Conservation (phyloP, 2,329 filamentous ascomycete species). For the Trichoderma sp. region DNA sequence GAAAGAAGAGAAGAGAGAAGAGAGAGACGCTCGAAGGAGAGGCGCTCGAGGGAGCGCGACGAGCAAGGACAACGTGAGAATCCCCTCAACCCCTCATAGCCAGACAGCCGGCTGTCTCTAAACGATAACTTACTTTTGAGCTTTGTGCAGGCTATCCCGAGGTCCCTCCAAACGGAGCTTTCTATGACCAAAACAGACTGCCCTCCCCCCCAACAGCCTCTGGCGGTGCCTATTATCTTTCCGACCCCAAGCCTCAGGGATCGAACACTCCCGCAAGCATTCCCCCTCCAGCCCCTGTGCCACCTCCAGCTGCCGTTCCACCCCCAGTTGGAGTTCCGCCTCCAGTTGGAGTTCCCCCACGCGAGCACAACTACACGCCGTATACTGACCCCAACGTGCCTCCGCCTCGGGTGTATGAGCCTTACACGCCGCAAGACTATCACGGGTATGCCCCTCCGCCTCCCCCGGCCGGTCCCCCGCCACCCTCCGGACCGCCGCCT, state of each 20-base stretch:
- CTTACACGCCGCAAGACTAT: conserved; percentile 45
- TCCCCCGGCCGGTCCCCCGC: conserved; percentile 33
- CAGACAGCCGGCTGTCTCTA: background rate
- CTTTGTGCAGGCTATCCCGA: conserved; percentile 2
- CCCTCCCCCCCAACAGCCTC: conserved; percentile 50
- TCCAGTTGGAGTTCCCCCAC: background rate
- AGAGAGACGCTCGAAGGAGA: conserved; percentile 31
- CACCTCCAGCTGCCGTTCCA: background rate
- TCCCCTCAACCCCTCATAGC: conserved; percentile 19
- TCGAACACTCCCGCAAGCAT: conserved; percentile 24
- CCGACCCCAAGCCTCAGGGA: conserved; percentile 35
- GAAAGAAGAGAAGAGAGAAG: conserved; percentile 29
- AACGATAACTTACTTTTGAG: conserved; percentile 16
- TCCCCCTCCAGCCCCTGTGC: conserved; percentile 21
- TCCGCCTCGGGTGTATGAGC: conserved; percentile 35
- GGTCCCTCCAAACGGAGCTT: conserved; percentile 27
- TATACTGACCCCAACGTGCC: conserved; percentile 30
- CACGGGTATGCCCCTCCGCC: conserved; percentile 40
- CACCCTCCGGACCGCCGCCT: conserved; percentile 17
- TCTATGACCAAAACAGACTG: conserved; percentile 36
- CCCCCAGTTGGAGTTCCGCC: background rate
- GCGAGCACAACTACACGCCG: conserved; percentile 28
- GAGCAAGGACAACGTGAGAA: conserved; percentile 27
- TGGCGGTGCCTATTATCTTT: conserved; percentile 49
- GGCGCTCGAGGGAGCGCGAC: conserved; percentile 32